Evolutionary conservation across 2,329 filamentous ascomycete species (phyloP).

Genomic region (Fusarium incarnatum): DNA sequence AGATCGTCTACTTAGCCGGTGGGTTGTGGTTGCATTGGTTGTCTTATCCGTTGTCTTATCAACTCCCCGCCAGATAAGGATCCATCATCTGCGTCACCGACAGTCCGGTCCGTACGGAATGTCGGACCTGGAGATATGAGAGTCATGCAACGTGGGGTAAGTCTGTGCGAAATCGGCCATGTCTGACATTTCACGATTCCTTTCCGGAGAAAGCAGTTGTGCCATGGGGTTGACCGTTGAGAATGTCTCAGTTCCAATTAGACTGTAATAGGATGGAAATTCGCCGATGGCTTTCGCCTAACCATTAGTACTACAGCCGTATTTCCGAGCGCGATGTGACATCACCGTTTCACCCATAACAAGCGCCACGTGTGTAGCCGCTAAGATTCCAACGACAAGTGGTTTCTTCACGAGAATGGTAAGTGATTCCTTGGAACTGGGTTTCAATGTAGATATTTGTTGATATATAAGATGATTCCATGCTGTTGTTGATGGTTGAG

Average conservation of each 20-base stretch:
- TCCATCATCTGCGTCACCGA: background rate
- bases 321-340: background rate
- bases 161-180: background rate
- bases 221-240: background rate
- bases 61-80: background rate
- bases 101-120: background rate
- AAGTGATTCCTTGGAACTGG: too few relatives aligned
- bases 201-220: background rate
- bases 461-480: too few relatives aligned
- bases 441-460: too few relatives aligned
- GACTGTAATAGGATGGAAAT: background rate
- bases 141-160: background rate
- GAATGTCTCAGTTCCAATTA: background rate
- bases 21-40: background rate
- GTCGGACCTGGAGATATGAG: background rate
- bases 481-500: too few relatives aligned
- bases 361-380: too few relatives aligned
- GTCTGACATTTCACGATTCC: accelerated
- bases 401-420: too few relatives aligned
- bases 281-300: background rate
- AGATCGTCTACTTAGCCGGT: background rate
- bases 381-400: too few relatives aligned
- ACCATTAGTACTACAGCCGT: accelerated
- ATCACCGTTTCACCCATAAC: background rate
- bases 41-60: background rate